Evolutionary conservation across 495 filamentous ascomycete genomes (phyloP), one percentile per base, ranked within the genome.

Genomic region (Aspergillus hancockii): DNA sequence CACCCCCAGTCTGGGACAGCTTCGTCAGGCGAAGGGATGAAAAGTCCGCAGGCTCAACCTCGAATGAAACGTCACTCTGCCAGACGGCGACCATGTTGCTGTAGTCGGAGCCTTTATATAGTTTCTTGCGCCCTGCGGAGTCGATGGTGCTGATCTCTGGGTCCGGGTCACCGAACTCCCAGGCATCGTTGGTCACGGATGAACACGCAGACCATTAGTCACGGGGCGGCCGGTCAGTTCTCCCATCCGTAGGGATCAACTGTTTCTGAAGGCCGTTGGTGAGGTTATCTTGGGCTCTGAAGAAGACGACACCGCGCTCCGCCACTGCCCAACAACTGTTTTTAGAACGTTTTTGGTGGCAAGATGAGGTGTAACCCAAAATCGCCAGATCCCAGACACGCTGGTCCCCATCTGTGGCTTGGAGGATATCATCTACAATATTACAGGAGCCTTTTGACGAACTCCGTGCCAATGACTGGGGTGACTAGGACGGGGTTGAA

Each of bases 241-340:
- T 28, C 87, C 86, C 1, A 90, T 75, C 0, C 77, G 73, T n/a
- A 32, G 83, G 75, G 4, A 81, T 76, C 2, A 90, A 77, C 54
- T 83, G 72, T 66, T 90, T 92, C 60, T 86, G 83, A 10, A 82
- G 72, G 8, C 84, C 81, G 61, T 85, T 79, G 56, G 75, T 81
- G 14, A 88, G 67, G 60, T 78, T 78, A 64, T 86, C 77, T 61
- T 91, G 88, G 23, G 79, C 76, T 22, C 87, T 82, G 75, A 92
- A 90, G 76, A 89, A 89, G 32, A 91, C 87, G 0, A 92, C 89
- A 14, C 88, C 88, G 1, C 88, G 83, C 59, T 86, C 79, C 28
- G 88, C 88, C 62, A 90, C 88, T 90, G 45, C 18, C n/a, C n/a
- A n/a, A n/a, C n/a, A n/a, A n/a, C n/a, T 16, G 13, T 28, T 38